phyloP scores from a whole-genome alignment of 1,139 yeast species.

The Nadsonia commutata region DNA sequence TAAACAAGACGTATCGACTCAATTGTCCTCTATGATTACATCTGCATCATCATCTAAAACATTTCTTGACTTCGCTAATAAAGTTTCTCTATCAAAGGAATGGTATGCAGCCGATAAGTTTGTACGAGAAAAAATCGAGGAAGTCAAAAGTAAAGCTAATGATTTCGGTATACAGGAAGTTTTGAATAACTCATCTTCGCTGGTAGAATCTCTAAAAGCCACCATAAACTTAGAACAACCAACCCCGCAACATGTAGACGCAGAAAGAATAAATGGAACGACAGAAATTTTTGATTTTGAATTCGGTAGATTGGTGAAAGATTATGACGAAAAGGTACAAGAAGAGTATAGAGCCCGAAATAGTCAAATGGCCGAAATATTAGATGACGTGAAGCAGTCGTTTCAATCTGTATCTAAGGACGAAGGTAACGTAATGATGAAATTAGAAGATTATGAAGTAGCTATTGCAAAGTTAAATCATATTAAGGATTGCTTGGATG shows the following conservation, averaged over 20 bases:
- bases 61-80: constrained; percentile 2
- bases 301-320: neutral
- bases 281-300: neutral
- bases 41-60: constrained; percentile 13
- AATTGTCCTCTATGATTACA: constrained; percentile 13
- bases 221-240: neutral
- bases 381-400: neutral
- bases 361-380: neutral
- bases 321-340: neutral
- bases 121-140: neutral
- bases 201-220: neutral
- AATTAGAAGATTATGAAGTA: neutral
- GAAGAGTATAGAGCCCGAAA: neutral
- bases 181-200: neutral
- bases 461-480: neutral
- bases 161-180: neutral
- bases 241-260: neutral
- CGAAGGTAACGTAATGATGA: neutral
- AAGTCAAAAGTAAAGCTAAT: neutral
- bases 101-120: constrained; percentile 4
- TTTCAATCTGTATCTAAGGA: neutral
- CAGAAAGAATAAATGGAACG: too few relatives aligned
- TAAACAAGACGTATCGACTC: constrained; percentile 6
- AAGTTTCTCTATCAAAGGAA: constrained; percentile 11
- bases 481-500: neutral